phyloP scores from a whole-genome alignment of 306 rosid species.

The Abrus precatorius region DNA sequence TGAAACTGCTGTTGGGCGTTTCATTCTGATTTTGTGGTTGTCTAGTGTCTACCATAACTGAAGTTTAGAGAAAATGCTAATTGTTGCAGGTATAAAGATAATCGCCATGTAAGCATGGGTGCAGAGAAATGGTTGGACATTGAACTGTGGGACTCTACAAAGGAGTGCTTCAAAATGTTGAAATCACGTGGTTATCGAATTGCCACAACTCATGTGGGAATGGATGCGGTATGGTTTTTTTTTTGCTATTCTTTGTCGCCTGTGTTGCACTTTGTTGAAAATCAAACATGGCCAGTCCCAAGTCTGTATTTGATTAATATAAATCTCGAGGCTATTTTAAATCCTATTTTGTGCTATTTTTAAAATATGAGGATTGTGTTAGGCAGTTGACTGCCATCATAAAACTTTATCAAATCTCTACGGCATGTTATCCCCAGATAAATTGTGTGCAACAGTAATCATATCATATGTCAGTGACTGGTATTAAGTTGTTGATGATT shows the following conservation, averaged over 20 bases:
- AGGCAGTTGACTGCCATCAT: neutral
- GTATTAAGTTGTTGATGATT: constrained; percentile 9
- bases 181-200: constrained; percentile 89
- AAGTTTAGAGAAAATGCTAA: neutral
- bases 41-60: neutral
- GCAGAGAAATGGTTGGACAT: constrained; percentile 99
- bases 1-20: constrained; percentile 8
- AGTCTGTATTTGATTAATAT: too few relatives aligned
- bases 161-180: constrained; percentile 76
- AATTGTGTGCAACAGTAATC: constrained; percentile 1
- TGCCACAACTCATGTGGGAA: constrained; percentile 90
- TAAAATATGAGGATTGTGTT: neutral
- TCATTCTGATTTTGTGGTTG: neutral
- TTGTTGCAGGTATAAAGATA: constrained; percentile 81
- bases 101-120: constrained; percentile 99
- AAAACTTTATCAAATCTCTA: neutral
- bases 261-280: neutral
- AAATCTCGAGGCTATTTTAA: too few relatives aligned
- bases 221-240: constrained; percentile 66
- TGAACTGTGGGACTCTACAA: constrained; percentile 84
- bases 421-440: constrained; percentile 1
- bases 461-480: neutral
- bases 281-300: neutral
- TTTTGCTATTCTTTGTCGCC: constrained; percentile 1
- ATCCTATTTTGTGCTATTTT: too few relatives aligned